Evolutionary conservation across 768 basidiomycete species (phyloP).

Genomic region (Leccinellum luteum): DNA sequence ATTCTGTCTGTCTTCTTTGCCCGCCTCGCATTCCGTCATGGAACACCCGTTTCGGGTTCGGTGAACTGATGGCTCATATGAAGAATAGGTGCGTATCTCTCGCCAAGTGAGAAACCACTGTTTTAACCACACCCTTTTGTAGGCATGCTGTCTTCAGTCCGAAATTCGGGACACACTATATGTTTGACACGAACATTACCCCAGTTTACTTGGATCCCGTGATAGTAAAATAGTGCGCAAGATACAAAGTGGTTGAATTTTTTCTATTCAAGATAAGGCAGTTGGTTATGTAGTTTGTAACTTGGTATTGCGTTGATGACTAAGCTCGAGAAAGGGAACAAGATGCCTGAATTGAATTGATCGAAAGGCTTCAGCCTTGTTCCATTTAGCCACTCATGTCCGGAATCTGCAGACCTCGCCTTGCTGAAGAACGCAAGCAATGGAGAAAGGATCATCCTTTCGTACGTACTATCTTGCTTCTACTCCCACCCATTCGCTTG

Average conservation of each 20-base stretch:
- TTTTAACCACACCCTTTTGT: not conserved
- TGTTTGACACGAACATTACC: slow-evolving; percentile 19
- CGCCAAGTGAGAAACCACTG: not conserved
- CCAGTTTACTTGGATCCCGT: slow-evolving; percentile 16
- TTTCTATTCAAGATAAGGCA: too few relatives aligned
- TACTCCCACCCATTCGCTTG: slow-evolving; percentile 2
- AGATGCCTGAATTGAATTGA: not conserved
- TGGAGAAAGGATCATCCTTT: slow-evolving; percentile 99
- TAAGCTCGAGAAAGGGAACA: slow-evolving; percentile 9
- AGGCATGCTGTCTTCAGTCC: slow-evolving; percentile 23
- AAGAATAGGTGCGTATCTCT: slow-evolving; percentile 15
- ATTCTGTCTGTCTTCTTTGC: slow-evolving; percentile 25
- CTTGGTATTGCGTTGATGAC: slow-evolving; percentile 13
- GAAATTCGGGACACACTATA: slow-evolving; percentile 17
- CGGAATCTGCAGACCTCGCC: slow-evolving; percentile 88
- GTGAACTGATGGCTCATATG: slow-evolving; percentile 19
- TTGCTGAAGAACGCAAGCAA: slow-evolving; percentile 96
- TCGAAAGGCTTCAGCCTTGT: not conserved
- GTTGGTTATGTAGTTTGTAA: too few relatives aligned
- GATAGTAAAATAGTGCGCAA: not conserved
- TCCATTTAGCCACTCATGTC: slow-evolving; percentile 46
- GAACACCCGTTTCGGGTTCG: slow-evolving; percentile 18
- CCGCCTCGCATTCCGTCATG: slow-evolving; percentile 29
- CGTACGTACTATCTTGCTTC: slow-evolving; percentile 50
- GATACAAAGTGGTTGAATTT: not conserved